Conservation (phyloP, 2,329 filamentous ascomycete genomes). For the Fusarium verticillioides region DNA sequence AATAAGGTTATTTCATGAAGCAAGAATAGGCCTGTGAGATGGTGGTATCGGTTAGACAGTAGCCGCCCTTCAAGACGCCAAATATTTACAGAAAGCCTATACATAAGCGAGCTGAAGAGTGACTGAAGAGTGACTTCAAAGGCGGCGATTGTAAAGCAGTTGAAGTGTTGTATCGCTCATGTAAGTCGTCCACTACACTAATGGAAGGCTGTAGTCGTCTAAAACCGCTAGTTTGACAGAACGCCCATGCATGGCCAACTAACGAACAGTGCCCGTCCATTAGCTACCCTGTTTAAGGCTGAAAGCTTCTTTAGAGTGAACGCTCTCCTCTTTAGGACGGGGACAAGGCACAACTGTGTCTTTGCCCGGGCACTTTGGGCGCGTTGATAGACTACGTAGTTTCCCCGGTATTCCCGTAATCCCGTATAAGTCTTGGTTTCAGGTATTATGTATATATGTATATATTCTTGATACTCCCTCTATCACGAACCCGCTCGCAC, state of each 20-base stretch:
- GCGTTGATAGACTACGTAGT: no score
- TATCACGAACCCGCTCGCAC: accelerated
- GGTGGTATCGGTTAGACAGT: accelerated
- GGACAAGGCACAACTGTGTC: neutral
- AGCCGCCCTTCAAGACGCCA: neutral
- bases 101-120: neutral
- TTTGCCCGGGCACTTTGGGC: neutral
- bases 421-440: no score
- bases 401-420: no score
- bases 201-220: neutral
- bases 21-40: neutral
- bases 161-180: neutral
- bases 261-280: neutral
- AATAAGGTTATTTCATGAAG: neutral
- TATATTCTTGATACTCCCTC: neutral
- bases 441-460: neutral
- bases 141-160: accelerated
- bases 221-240: neutral
- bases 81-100: neutral
- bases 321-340: neutral
- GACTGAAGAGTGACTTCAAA: accelerated
- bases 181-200: accelerated
- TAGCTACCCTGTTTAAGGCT: neutral
- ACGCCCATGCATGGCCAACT: neutral
- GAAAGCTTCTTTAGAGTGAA: neutral